Base-by-base conservation (phyloP, 208 protist genomes). In the Trypanosoma melophagium region DNA sequence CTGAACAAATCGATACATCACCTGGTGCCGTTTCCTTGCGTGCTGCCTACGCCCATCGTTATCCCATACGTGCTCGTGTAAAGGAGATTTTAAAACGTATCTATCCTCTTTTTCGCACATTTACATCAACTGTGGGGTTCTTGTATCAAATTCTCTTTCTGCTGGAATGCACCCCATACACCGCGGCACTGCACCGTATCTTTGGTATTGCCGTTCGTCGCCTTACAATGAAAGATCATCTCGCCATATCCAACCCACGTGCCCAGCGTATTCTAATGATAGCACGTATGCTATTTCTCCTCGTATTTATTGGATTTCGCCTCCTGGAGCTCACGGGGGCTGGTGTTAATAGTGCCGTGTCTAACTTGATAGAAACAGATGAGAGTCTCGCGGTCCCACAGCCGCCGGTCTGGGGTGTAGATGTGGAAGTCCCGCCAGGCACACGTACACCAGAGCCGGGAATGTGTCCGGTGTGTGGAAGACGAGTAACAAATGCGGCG, bases 111-210 rank as follows among this genome's bases (percentile, higher is more conserved):
- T 81, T 80, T 60, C 72, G 89, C 68, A 71, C 85, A 31, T n/a
- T 74, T 17, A 75, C 66, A 38, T 63, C 76, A 9, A 54, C 68
- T 16, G 51, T 77, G 5, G 57, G 58, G 24, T 78, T 95, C 22
- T 31, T 85, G 2, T 94, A 74, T 58, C 57, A 78, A 24, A 31
- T 92, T 41, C 72, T 80, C 52, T 94, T 83, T 70, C 47, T 94
- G 24, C 60, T 90, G 16, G 89, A 91, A 74, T 45, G 84, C 56
- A 94, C 89, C 4, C 86, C 86, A 17, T 92, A 84, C 67, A 76
- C 77, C 3, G 78, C 77, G 7, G 74, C 71, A 22, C 60, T 65
- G 54, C 78, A 91, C 42, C 86, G 86, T 54, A 0, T 92, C 4
- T 84, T 84, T 63, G 71, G 79, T 38, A 83, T 92, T 49, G 79